Base-by-base conservation (phyloP, 768 basidiomycete species). In the Daedaleopsis nitida region DNA sequence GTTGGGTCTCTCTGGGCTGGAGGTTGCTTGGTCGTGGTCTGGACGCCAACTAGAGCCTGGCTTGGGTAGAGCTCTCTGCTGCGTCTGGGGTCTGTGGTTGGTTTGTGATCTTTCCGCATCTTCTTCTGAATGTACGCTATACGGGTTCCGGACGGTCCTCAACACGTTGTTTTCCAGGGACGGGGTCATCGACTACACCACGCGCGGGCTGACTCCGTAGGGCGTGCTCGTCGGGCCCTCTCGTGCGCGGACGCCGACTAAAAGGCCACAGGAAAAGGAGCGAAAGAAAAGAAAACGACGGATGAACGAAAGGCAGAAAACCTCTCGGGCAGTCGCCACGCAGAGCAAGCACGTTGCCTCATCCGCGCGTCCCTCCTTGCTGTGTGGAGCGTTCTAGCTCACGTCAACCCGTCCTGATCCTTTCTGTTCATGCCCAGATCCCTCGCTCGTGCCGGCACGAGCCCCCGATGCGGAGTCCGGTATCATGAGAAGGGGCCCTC, bases 181-280 rank as follows among this genome's bases (percentile, higher is more conserved):
- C 37, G 61, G 61, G 47, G 61, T 62, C 42, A 14, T 61, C 45
- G 61, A 62, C 55, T 58, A 58, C 56, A 53, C 37, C 38, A 53
- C 52, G 21, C 52, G 52, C 14, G 13, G 37, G 12, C 8, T 39
- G 52, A 53, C 52, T 13, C 52, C 52, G n/a, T 53, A 19, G 37
- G 13, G 16, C 32, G 13, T 14, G 3, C 4, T 11, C 17, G 44
- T 17, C n/a, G n/a, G 13, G 16, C 32, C 24, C n/a, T 19, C 4
- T 11, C 17, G 44, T 17, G 44, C n/a, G 44, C 9, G 44, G 45
- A n/a, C n/a, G 45, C 45, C 19, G 45, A n/a, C 17, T 13, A 11
- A 13, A 24, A 21, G 13, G 21, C 9, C 47, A 9, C 4, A 17
- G 39, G 17, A 42, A 10, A 11, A 5, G 39, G 7, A 32, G 4